Evolutionary conservation across 2,329 filamentous ascomycete genomes (phyloP), one percentile per base, ranked within the genome.

Genomic region (Ascochyta lentis): DNA sequence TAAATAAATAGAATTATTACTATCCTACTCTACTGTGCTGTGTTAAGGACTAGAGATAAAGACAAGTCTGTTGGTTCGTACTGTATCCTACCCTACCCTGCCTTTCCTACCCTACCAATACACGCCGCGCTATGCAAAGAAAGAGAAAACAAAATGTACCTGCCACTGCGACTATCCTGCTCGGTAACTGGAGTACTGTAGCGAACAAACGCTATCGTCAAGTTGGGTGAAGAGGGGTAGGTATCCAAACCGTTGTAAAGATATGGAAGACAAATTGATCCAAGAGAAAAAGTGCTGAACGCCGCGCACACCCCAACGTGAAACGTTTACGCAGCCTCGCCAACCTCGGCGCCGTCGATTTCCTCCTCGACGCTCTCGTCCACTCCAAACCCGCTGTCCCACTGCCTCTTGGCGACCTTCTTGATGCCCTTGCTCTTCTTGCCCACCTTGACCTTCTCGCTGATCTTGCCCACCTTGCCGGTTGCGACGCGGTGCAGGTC

Each of bases 351-450:
- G 12, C 53, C 38, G 8, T 51, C 47, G 12, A 45, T 22, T 41
- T 51, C 51, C 1, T 63, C 57, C 27, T 59, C 58, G 19, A 60
- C 61, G 3, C 63, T 60, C 40, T 68, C 64, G 2, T 69, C 68
- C 16, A 70, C 62, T 19, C 68, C 70, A 47, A 74, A 70, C 6
- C 73, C 73, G 6, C 70, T 74, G 38, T 75, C 73, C 59, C 67
- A 72, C 42, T 68, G 65, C 29, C 72, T 60, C 53, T 63, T 68
- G 19, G 67, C 41, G 8, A 61, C 53, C 56, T 65, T 68, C 48
- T 66, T 65, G 55, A 61, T 64, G 41, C 60, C 48, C 46, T 56
- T 59, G 29, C 54, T 65, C 62, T 73, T 75, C 62, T 75, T 75
- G 31, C 60, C 59, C 12, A 74, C 52, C 55, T 69, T 71, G 27